Conservation (phyloP, 805 yeast species). For the Huiozyma sinensis region DNA sequence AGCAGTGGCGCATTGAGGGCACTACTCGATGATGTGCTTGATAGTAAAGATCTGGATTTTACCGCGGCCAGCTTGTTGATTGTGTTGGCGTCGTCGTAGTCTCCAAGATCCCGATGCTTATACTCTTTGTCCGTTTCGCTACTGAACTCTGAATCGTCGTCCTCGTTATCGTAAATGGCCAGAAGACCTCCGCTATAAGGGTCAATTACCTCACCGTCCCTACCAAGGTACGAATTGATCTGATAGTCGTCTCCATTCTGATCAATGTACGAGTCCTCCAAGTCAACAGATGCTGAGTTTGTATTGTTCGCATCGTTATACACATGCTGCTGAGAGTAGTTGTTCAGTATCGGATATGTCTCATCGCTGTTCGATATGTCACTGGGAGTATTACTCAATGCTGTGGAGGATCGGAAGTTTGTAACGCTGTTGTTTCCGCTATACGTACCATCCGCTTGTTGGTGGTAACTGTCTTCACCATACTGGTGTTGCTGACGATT, state of each 20-base stretch:
- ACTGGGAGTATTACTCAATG: conserved; percentile 3
- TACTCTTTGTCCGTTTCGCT: too few relatives aligned
- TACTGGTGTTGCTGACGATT: conserved; percentile 2
- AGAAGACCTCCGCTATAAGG: conserved; percentile 16
- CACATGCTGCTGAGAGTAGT: conserved; percentile 1
- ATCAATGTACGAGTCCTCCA: conserved; percentile 22
- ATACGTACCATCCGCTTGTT: conserved; percentile 4
- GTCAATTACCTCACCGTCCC: conserved; percentile 28
- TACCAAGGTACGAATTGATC: conserved; percentile 25
- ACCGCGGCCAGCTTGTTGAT: conserved; percentile 6
- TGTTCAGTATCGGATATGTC: conserved; percentile 19
- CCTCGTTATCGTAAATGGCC: conserved; percentile 2
- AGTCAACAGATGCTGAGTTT: conserved; percentile 8
- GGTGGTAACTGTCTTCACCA: conserved; percentile 16
- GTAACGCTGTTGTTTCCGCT: conserved; percentile 2
- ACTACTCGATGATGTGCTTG: conserved; percentile 6
- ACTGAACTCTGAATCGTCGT: not conserved
- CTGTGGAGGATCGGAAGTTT: not conserved
- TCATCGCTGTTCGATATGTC: conserved; percentile 8
- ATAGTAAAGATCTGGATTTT: conserved; percentile 6
- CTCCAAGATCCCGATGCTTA: conserved; percentile 19
- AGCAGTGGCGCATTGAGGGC: conserved; percentile 5
- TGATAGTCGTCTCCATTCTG: conserved; percentile 29
- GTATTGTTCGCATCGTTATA: not conserved
- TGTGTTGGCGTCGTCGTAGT: conserved; percentile 16